Percentiles rank a stretch among this genome's conserved stretches.
Conservation (phyloP, 352 stramenopile genomes). For the Phytophthora multivora region DNA sequence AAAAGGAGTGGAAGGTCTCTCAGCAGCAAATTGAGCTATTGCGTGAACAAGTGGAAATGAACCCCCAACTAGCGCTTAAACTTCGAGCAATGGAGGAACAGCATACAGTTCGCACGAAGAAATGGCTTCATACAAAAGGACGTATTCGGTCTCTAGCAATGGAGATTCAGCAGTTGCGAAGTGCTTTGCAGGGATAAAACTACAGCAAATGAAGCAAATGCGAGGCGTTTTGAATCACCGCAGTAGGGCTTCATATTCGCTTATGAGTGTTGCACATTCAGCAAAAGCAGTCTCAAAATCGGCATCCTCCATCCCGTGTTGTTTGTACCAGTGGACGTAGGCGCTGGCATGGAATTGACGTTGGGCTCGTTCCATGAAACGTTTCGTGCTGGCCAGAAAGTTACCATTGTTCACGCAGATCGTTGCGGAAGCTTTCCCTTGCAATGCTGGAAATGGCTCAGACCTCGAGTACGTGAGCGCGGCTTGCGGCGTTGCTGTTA, state of each 20-base stretch:
- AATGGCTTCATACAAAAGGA: constrained; percentile 36
- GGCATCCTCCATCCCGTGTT: constrained; percentile 57
- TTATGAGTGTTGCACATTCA: constrained; percentile 39
- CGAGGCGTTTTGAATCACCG: constrained; percentile 8
- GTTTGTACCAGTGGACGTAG: constrained; percentile 70
- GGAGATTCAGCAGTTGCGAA: constrained; percentile 34
- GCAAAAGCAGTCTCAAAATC: constrained; percentile 57
- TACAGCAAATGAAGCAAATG: background rate
- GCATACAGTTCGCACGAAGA: constrained; percentile 15
- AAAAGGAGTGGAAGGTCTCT: constrained; percentile 38
- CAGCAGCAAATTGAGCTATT: constrained; percentile 28
- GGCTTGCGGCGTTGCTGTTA: constrained; percentile 13
- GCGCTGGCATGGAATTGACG: constrained; percentile 48
- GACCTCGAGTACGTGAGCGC: constrained; percentile 19
- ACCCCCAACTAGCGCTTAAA: constrained; percentile 12
- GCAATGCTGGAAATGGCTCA: constrained; percentile 29
- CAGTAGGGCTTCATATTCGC: constrained; percentile 47
- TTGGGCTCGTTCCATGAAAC: constrained; percentile 51
- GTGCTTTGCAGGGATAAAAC: constrained; percentile 18
- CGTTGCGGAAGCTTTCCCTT: constrained; percentile 36
- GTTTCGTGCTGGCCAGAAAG: constrained; percentile 40
- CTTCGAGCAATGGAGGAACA: constrained; percentile 30
- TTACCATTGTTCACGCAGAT: constrained; percentile 60
- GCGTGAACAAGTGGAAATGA: constrained; percentile 13
- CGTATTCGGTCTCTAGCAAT: constrained; percentile 24